phyloP scores from a whole-genome alignment of 108 stramenopile genomes.

The Skeletonema costatum region DNA sequence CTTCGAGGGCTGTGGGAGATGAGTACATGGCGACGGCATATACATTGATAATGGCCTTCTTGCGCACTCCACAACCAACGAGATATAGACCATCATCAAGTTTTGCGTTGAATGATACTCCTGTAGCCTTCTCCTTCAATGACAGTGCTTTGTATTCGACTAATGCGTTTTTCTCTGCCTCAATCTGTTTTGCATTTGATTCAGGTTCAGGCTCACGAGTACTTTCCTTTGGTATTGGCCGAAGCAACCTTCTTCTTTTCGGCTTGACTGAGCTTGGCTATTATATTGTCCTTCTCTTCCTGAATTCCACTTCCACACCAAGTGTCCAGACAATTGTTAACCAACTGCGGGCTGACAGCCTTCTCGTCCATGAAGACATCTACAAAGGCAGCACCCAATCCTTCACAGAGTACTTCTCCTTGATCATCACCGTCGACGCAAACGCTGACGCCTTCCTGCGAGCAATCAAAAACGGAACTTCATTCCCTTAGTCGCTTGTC shows the following conservation, averaged over 20 bases:
- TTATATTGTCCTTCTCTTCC: too few relatives aligned
- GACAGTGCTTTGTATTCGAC: conserved; percentile 37
- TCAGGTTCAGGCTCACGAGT: too few relatives aligned
- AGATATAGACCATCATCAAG: conserved; percentile 21
- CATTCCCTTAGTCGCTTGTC: conserved; percentile 32
- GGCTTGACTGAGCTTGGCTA: too few relatives aligned
- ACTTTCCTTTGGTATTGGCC: too few relatives aligned
- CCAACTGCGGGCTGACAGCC: conserved; percentile 34
- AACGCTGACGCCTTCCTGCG: conserved; percentile 20
- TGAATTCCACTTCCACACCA: conserved; percentile 17
- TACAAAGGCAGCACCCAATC: conserved; percentile 18
- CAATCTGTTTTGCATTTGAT: too few relatives aligned
- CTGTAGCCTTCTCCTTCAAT: conserved; percentile 39
- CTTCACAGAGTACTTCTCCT: conserved; percentile 13
- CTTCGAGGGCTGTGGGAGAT: conserved; percentile 16
- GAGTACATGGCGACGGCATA: conserved; percentile 37
- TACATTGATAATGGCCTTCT: conserved; percentile 33
- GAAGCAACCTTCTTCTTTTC: too few relatives aligned
- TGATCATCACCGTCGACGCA: conserved; percentile 28
- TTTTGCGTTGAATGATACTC: conserved; percentile 20
- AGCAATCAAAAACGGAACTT: conserved; percentile 17
- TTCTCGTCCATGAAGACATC: conserved; percentile 45
- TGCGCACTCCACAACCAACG: conserved; percentile 33
- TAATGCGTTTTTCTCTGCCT: too few relatives aligned
- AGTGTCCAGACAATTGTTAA: conserved; percentile 34